phyloP scores from a whole-genome alignment of 495 filamentous ascomycete species.

The Penicillium malachiteum region DNA sequence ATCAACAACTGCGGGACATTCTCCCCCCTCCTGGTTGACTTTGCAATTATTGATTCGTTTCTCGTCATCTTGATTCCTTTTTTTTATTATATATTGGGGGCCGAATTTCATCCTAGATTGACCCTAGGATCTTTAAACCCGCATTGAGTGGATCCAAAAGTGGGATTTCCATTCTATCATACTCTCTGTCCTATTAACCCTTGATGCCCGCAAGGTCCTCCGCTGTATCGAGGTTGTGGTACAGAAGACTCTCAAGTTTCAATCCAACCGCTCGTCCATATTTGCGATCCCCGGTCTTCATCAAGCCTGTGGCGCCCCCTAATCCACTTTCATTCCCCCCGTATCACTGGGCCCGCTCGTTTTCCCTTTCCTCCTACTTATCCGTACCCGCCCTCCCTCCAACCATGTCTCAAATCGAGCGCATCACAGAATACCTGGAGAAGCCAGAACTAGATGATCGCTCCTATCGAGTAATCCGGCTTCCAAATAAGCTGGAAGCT shows the following conservation, averaged over 20 bases:
- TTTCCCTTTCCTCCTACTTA: constrained; percentile 19
- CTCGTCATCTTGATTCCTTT: neutral
- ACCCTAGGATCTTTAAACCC: neutral
- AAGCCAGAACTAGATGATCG: constrained; percentile 86
- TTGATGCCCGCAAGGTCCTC: constrained; percentile 50
- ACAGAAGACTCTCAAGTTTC: constrained; percentile 25
- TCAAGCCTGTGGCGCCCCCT: constrained; percentile 2
- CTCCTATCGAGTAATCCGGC: constrained; percentile 79
- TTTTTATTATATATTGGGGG: neutral
- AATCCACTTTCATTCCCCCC: constrained; percentile 15
- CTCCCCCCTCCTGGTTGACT: constrained; percentile 6
- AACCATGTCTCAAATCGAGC: constrained; percentile 55
- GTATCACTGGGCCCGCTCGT: constrained; percentile 21
- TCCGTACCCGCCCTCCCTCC: constrained; percentile 24
- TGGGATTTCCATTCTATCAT: neutral
- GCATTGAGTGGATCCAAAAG: neutral
- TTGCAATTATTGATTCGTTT: constrained; percentile 2
- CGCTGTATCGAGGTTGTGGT: constrained; percentile 31
- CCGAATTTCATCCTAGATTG: neutral
- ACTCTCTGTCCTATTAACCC: constrained; percentile 9
- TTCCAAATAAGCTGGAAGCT: constrained; percentile 89
- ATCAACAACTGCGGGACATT: neutral
- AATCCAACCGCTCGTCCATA: constrained; percentile 20
- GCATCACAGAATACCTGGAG: constrained; percentile 78
- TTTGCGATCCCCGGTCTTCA: constrained; percentile 14